These are phyloP conservation scores for Naganishia onofrii DNA, from an alignment of 768 basidiomycete species.

Conservation along the genomic window DNA sequence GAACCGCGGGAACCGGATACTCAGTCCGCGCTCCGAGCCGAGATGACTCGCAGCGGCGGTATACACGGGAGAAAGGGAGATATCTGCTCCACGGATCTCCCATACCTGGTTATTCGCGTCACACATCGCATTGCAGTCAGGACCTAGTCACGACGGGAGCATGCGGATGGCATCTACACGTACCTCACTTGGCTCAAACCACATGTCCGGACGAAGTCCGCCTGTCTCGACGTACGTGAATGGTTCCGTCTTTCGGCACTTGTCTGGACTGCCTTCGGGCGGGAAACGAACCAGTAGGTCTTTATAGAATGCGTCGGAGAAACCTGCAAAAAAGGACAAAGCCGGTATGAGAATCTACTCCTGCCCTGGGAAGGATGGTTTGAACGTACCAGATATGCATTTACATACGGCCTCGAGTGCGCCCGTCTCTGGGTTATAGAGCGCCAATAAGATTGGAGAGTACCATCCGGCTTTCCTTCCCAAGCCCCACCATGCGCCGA, in stretches of 20 bases:
- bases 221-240: conserved; percentile 43
- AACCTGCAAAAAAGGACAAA: conserved; percentile 58
- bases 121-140: too few relatives aligned
- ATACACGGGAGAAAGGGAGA: conserved; percentile 64
- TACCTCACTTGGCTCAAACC: conserved; percentile 55
- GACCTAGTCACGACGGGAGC: too few relatives aligned
- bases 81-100: conserved; percentile 68
- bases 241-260: conserved; percentile 57
- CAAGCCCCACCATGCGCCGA: conserved; percentile 79
- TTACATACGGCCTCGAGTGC: conserved; percentile 77
- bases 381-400: conserved; percentile 56
- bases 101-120: conserved; percentile 62
- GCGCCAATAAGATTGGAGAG: conserved; percentile 78
- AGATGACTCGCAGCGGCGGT: conserved; percentile 68
- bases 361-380: background rate
- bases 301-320: conserved; percentile 66
- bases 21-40: conserved; percentile 66
- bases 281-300: conserved; percentile 66
- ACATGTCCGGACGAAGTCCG: conserved; percentile 52
- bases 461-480: conserved; percentile 89
- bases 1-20: conserved; percentile 85
- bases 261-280: conserved; percentile 59
- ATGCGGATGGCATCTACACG: too few relatives aligned
- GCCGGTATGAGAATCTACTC: background rate
- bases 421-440: conserved; percentile 66